Evolutionary conservation across 768 basidiomycete genomes (phyloP), one percentile per base, ranked within the genome.

Genomic region (Phanerodontia chrysosporium): DNA sequence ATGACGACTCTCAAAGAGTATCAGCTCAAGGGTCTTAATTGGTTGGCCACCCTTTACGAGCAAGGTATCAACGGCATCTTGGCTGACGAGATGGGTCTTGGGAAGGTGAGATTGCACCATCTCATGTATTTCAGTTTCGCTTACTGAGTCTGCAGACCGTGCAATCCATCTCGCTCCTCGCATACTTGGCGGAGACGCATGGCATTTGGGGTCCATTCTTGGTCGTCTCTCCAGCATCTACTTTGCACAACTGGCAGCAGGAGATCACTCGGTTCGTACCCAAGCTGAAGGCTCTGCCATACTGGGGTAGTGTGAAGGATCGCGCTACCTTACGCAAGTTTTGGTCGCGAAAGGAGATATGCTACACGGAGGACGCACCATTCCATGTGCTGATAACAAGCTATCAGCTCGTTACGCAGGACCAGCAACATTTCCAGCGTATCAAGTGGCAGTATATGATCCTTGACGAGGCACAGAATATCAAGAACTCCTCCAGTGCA

Each of bases 391-490:
- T 99, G 22, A 93, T 99, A 55, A 98, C 97, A 2, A 95, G 93
- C 66, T 99, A 99, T 74, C 96, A 98, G 67, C 74, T 99, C 68
- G 94, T 96, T 49, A 95, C 93, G 1, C 90, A 92, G 77, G 97
- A 98, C 70, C 95, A 97, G 68, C 92, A 98, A 66, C 97, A 99
- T 74, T 96, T 99, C 75, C 92, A 97, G 69, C 84, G 91, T 39
- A 89, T 98, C 62, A 96, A 94, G 68, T 99, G 97, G 97, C 97
- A 99, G 74, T 99, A 98, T 70, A 98, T 98, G 96, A 85, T 99
- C 59, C 80, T 99, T n/a, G 97, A 99, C 67, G 97, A 99, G 73
- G 97, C 97, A 1, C 97, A 99, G 73, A 98, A 98, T 58, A 98
- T 99, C 80, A 99, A 99, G 80, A 96, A 95, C 68, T 95, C 97